Conservation (phyloP, 257 asterid species). For the Gynochthodes officinalis region DNA sequence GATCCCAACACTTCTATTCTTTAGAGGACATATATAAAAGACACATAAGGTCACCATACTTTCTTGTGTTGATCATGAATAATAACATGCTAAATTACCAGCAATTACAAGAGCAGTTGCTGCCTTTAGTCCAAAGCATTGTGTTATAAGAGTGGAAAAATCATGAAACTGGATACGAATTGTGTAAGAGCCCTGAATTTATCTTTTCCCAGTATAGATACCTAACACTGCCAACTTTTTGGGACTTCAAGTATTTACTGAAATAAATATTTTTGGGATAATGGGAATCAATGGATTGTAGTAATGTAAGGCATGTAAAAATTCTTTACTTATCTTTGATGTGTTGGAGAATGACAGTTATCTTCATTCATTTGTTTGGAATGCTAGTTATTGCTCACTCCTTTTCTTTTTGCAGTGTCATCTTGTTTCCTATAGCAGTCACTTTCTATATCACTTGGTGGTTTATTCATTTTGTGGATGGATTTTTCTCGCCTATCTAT, state of each 20-base stretch:
- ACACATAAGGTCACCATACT: neutral
- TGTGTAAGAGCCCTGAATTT: neutral
- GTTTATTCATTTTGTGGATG: conserved; percentile 48
- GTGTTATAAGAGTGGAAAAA: neutral
- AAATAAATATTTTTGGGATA: neutral
- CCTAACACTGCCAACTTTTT: neutral
- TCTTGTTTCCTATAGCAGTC: conserved; percentile 43
- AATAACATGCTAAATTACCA: neutral
- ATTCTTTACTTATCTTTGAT: neutral
- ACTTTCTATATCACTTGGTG: conserved; percentile 51
- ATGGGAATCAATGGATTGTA: neutral
- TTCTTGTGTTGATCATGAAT: neutral
- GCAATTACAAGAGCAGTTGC: neutral
- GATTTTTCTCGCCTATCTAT: conserved; percentile 45
- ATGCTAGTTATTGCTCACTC: conserved; percentile 10
- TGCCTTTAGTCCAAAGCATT: neutral
- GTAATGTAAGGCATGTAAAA: neutral
- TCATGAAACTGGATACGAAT: neutral
- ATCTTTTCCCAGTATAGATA: neutral
- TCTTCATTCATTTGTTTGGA: neutral
- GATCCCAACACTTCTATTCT: neutral
- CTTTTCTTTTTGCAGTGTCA: conserved; percentile 36
- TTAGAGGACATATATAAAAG: neutral
- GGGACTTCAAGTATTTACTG: neutral
- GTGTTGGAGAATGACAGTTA: neutral